These are phyloP conservation scores for Lyophyllum decastes DNA, from an alignment of 768 basidiomycete species.

Conservation along the genomic window DNA sequence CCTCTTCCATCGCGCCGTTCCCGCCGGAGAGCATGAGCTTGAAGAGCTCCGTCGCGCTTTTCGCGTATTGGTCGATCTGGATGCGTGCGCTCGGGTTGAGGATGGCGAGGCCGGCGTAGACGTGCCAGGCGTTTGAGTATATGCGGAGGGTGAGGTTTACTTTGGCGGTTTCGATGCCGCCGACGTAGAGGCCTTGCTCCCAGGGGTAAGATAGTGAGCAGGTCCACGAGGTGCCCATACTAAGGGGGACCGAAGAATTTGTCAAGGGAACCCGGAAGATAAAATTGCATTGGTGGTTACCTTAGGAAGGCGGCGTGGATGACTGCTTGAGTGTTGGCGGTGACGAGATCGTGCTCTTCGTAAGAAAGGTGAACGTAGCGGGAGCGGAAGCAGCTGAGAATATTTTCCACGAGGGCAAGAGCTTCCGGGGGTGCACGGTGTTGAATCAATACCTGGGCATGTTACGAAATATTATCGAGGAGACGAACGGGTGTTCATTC, in stretches of 20 bases:
- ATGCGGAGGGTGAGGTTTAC: slow-evolving; percentile 96
- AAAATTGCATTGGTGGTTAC: too few relatives aligned
- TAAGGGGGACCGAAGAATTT: slow-evolving; percentile 30
- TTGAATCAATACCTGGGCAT: slow-evolving; percentile 87
- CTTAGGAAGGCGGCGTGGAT: slow-evolving; percentile 97
- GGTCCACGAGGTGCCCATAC: slow-evolving; percentile 98
- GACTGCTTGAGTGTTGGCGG: slow-evolving; percentile 97
- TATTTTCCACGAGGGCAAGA: slow-evolving; percentile 75
- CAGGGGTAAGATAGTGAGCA: slow-evolving; percentile 81
- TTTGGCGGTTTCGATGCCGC: slow-evolving; percentile 97
- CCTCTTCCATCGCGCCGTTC: slow-evolving; percentile 35
- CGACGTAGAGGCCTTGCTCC: slow-evolving; percentile 94
- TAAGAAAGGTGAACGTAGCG: slow-evolving; percentile 93
- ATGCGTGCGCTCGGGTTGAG: slow-evolving; percentile 87
- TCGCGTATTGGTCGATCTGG: slow-evolving; percentile 92
- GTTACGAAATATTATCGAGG: background rate
- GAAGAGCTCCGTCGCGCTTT: slow-evolving; percentile 85
- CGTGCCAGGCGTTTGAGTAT: slow-evolving; percentile 97
- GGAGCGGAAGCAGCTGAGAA: slow-evolving; percentile 78
- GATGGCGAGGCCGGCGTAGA: slow-evolving; percentile 98
- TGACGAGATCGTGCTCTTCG: slow-evolving; percentile 94
- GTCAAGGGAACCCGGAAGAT: too few relatives aligned
- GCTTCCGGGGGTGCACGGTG: slow-evolving; percentile 80
- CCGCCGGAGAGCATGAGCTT: slow-evolving; percentile 86
- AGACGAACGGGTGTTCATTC: too few relatives aligned